phyloP scores from a whole-genome alignment of 108 stramenopile genomes.

The Discostella stelligeroides region DNA sequence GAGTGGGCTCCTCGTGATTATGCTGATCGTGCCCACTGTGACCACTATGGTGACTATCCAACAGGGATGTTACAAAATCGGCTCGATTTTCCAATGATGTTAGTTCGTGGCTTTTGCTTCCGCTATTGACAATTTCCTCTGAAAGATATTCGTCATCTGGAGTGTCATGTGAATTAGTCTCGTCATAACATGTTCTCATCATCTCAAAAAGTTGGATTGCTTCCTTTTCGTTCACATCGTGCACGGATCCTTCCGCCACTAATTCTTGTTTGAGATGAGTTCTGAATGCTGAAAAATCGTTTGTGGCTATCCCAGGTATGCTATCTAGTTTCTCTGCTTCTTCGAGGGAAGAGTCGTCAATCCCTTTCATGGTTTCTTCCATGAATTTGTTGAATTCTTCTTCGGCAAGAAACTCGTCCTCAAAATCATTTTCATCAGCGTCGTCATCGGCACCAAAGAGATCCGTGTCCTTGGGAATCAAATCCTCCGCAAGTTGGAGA shows the following conservation, averaged over 20 bases:
- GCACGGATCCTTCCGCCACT: conserved; percentile 26
- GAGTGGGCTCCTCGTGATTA: background rate
- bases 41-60: background rate
- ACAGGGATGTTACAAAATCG: no score
- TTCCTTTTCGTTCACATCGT: conserved; percentile 59
- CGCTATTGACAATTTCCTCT: background rate
- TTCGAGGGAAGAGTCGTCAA: conserved; percentile 34
- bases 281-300: conserved; percentile 42
- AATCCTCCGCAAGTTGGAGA: conserved; percentile 20
- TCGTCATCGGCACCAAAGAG: conserved; percentile 4
- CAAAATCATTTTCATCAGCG: conserved; percentile 29
- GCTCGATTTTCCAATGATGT: background rate
- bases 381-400: conserved; percentile 59
- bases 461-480: conserved; percentile 16
- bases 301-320: conserved; percentile 40
- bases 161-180: conserved; percentile 11
- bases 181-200: conserved; percentile 52
- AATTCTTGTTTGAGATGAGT: conserved; percentile 35
- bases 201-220: conserved; percentile 59
- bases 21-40: background rate
- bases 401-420: conserved; percentile 54
- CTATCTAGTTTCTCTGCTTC: conserved; percentile 40
- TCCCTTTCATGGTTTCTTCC: conserved; percentile 55
- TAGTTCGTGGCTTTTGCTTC: background rate
- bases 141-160: background rate